These are phyloP conservation scores for Amauroascus verrucosus DNA, from an alignment of 2,329 filamentous ascomycete genomes.

Conservation along the genomic window DNA sequence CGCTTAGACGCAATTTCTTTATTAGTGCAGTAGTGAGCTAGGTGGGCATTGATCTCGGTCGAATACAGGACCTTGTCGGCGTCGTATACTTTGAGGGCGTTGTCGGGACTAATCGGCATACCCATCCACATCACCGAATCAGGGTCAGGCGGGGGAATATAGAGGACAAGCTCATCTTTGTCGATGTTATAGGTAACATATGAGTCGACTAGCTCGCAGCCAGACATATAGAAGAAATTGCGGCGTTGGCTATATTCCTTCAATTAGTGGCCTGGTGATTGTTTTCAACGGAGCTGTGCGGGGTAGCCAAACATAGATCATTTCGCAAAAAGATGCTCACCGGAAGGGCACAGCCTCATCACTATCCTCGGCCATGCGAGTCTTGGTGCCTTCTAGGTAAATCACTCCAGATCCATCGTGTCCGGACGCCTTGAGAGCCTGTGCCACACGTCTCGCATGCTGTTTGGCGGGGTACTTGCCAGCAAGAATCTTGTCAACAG, in stretches of 20 bases:
- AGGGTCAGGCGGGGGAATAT: conserved; percentile 79
- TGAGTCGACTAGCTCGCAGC: conserved; percentile 70
- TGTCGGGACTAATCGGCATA: conserved; percentile 63
- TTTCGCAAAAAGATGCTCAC: conserved; percentile 34
- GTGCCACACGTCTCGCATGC: conserved; percentile 74
- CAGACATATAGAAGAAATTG: conserved; percentile 90
- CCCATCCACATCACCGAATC: conserved; percentile 90
- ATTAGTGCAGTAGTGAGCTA: conserved; percentile 41
- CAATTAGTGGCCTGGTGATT: background rate
- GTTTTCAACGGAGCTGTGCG: background rate
- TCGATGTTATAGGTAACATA: conserved; percentile 71
- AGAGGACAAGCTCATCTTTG: conserved; percentile 65
- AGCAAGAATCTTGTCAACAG: conserved; percentile 36
- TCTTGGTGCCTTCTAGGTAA: conserved; percentile 79
- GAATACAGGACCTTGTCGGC: conserved; percentile 67
- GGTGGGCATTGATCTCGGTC: conserved; percentile 63
- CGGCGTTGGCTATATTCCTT: conserved; percentile 53
- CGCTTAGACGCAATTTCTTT: conserved; percentile 36
- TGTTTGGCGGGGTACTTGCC: conserved; percentile 71
- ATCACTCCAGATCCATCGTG: conserved; percentile 61
- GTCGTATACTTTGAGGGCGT: conserved; percentile 68
- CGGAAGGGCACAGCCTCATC: conserved; percentile 74
- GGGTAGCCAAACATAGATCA: background rate
- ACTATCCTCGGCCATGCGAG: conserved; percentile 75
- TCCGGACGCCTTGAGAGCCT: conserved; percentile 58